Conservation (phyloP, 2,329 filamentous ascomycete species). For the Hypoxylon sp. region DNA sequence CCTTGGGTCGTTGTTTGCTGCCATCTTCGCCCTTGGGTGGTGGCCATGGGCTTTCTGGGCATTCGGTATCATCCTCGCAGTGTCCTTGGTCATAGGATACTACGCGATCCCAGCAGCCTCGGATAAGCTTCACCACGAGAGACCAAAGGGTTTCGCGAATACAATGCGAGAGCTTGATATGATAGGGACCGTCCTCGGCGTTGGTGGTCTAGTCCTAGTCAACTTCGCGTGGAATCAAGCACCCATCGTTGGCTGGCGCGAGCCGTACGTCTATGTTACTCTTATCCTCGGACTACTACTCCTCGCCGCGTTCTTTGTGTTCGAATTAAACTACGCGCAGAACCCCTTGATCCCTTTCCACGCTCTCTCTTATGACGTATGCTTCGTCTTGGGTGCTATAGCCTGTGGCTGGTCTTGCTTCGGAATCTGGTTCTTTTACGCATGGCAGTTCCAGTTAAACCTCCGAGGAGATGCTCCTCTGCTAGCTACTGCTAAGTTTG, state of each 20-base stretch:
- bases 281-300: slow-evolving; percentile 67
- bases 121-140: slow-evolving; percentile 38
- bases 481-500: slow-evolving; percentile 53
- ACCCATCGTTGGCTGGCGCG: slow-evolving; percentile 66
- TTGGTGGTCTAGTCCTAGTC: slow-evolving; percentile 67
- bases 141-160: slow-evolving; percentile 27
- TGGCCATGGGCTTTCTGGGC: slow-evolving; percentile 52
- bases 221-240: slow-evolving; percentile 74
- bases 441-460: slow-evolving; percentile 58
- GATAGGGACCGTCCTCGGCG: slow-evolving; percentile 56
- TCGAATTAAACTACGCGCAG: slow-evolving; percentile 61
- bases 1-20: slow-evolving; percentile 42
- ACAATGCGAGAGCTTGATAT: slow-evolving; percentile 46
- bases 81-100: slow-evolving; percentile 42
- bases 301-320: slow-evolving; percentile 64
- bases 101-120: slow-evolving; percentile 47
- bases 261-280: slow-evolving; percentile 65
- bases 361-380: slow-evolving; percentile 62
- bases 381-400: slow-evolving; percentile 65
- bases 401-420: slow-evolving; percentile 62
- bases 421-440: slow-evolving; percentile 61
- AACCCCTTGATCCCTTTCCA: slow-evolving; percentile 67
- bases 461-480: slow-evolving; percentile 55
- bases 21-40: slow-evolving; percentile 47
- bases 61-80: slow-evolving; percentile 45